These are phyloP conservation scores for Podospora anserina DNA, from an alignment of 495 filamentous ascomycete species.

Conservation along the genomic window DNA sequence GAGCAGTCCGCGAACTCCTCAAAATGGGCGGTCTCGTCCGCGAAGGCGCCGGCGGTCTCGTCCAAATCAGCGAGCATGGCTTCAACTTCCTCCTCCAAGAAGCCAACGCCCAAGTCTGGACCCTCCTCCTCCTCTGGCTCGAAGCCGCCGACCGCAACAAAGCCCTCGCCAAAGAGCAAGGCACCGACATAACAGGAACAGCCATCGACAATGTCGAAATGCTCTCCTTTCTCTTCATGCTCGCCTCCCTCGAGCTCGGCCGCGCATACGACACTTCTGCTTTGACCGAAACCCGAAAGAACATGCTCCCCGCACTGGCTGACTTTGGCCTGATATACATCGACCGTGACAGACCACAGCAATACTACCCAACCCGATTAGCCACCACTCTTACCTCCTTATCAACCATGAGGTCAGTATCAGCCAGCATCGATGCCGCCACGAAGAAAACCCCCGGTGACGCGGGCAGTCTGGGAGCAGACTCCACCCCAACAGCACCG, in stretches of 20 bases:
- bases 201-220: slow-evolving; percentile 87
- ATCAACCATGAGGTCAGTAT: slow-evolving; percentile 66
- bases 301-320: slow-evolving; percentile 77
- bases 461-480: slow-evolving; percentile 41
- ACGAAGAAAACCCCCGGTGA: slow-evolving; percentile 45
- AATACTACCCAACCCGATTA: slow-evolving; percentile 91
- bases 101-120: slow-evolving; percentile 95
- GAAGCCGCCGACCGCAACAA: slow-evolving; percentile 65
- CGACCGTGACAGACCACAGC: slow-evolving; percentile 48
- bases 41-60: slow-evolving; percentile 47
- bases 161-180: slow-evolving; percentile 28
- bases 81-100: slow-evolving; percentile 95
- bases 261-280: slow-evolving; percentile 79
- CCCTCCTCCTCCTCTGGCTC: slow-evolving; percentile 86
- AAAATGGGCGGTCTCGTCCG: slow-evolving; percentile 77
- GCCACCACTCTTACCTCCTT: slow-evolving; percentile 87
- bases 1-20: slow-evolving; percentile 76
- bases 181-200: slow-evolving; percentile 28
- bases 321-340: slow-evolving; percentile 88
- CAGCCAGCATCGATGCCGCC: slow-evolving; percentile 49
- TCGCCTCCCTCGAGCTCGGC: slow-evolving; percentile 90
- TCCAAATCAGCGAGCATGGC: slow-evolving; percentile 81
- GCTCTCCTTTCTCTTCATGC: slow-evolving; percentile 90
- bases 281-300: slow-evolving; percentile 73
- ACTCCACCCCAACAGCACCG: slow-evolving; percentile 13